These are phyloP conservation scores for Huntiella moniliformis DNA, from an alignment of 2,329 filamentous ascomycete genomes.

Conservation along the genomic window DNA sequence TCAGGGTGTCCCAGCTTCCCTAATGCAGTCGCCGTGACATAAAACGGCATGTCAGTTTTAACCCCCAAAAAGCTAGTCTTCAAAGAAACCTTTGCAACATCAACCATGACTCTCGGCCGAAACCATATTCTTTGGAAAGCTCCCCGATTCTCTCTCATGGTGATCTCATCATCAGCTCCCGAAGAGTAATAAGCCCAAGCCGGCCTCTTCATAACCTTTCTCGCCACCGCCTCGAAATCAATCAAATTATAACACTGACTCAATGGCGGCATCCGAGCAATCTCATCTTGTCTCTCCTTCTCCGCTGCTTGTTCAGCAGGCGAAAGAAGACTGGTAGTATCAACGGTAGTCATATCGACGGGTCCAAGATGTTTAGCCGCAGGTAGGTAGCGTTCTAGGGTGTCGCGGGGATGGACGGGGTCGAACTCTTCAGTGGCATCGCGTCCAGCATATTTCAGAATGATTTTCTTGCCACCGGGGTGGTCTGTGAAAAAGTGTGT, in stretches of 20 bases:
- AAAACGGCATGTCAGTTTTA: constrained; percentile 72
- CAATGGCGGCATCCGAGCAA: constrained; percentile 56
- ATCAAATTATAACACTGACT: constrained; percentile 84
- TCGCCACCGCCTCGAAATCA: constrained; percentile 90
- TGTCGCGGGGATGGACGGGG: constrained; percentile 75
- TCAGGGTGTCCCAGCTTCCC: constrained; percentile 89
- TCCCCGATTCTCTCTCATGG: constrained; percentile 82
- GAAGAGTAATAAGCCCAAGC: constrained; percentile 98
- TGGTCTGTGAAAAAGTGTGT: constrained; percentile 39
- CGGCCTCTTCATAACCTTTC: constrained; percentile 80
- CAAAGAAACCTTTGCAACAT: constrained; percentile 75
- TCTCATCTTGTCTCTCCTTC: constrained; percentile 50
- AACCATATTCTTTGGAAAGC: constrained; percentile 98
- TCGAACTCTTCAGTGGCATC: constrained; percentile 87
- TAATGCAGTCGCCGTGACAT: constrained; percentile 87
- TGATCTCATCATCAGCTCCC: constrained; percentile 50
- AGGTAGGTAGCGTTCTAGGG: constrained; percentile 68
- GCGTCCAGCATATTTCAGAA: constrained; percentile 87
- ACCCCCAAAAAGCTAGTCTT: constrained; percentile 87
- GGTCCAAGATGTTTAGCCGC: constrained; percentile 72
- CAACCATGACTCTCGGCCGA: constrained; percentile 68
- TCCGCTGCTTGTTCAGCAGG: constrained; percentile 47
- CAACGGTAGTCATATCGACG: constrained; percentile 72
- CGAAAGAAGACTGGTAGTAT: constrained; percentile 24
- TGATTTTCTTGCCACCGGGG: constrained; percentile 78